Evolutionary conservation across 2,329 filamentous ascomycete species (phyloP), one percentile per base, ranked within the genome.

Genomic region (Cytospora leucostoma): DNA sequence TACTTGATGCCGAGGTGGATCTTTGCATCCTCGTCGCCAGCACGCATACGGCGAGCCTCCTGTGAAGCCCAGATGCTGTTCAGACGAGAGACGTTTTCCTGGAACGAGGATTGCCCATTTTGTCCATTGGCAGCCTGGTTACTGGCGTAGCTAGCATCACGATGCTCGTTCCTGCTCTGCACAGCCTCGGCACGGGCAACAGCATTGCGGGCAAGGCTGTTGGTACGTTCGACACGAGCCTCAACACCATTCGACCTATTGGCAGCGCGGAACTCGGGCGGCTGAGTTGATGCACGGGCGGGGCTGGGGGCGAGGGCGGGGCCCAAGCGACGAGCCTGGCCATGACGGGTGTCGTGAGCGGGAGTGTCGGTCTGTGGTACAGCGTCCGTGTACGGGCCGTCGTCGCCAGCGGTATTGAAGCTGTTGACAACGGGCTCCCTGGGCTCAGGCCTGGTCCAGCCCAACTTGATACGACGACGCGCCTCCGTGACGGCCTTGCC

Each of bases 1-100:
- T 88, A 89, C 71, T 85, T 87, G 70, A 87, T 75, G 32, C 85
- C 85, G 33, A 79, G 78, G 68, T 84, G 81, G 17, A 85, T 81
- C 73, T 85, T 88, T 60, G 81, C 79, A 27, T 86, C 82, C 17
- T 86, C 79, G 11, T 75, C 72, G 3, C 74, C 77, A 7, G 74
- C 74, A 40, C 76, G 76, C 60, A 79, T 73, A 3, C 81, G 75
- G 11, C 80, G 73, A 2, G 76, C 76, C 69, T 86, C 83, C 66
- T 86, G 83, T 1, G 79, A 76, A 0, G 76, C 79, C 84, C 84
- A 87, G 0, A 86, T 78, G 65, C 80, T 79, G 66, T 86, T 83
- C 27, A 86, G 76, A 2, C 82, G 78, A 59, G 79, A 78, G 66
- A 85, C 76, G 27, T 84, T 79, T 62, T 85, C 80, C 63, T 79